phyloP scores from a whole-genome alignment of 495 filamentous ascomycete species.

The Hypoxylon lienhwacheense region DNA sequence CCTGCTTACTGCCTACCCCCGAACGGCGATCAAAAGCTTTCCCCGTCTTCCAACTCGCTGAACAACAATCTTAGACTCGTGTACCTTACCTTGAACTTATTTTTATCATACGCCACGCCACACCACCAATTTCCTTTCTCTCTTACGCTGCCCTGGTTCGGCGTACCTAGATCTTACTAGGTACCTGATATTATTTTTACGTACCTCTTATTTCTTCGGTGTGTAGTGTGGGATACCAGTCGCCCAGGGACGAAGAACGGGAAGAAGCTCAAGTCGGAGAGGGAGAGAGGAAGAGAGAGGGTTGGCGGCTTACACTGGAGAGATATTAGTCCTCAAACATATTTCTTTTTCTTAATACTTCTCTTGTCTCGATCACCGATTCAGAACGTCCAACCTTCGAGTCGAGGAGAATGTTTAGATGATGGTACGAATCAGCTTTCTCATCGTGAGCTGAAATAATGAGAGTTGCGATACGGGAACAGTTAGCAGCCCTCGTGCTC shows the following conservation, averaged over 20 bases:
- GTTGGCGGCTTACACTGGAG: no score
- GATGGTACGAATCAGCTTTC: conserved; percentile 25
- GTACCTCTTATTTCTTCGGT: no score
- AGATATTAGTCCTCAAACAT: no score
- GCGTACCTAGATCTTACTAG: conserved; percentile 22
- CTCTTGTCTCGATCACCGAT: conserved; percentile 8
- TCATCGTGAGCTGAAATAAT: conserved; percentile 56
- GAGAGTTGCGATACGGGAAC: conserved; percentile 81
- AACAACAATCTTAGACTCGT: background rate
- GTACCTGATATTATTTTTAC: no score
- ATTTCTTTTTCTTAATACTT: no score
- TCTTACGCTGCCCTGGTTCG: conserved; percentile 22
- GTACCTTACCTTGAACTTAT: conserved; percentile 1
- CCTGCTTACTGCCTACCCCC: no score
- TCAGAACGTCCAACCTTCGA: conserved; percentile 1
- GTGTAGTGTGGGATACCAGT: conserved; percentile 17
- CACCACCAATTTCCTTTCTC: conserved; percentile 12
- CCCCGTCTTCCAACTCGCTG: background rate
- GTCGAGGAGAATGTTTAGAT: conserved; percentile 27
- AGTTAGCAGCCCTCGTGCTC: conserved; percentile 74
- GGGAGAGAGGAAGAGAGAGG: no score
- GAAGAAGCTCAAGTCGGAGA: no score
- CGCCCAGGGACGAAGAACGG: conserved; percentile 3
- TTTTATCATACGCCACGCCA: conserved; percentile 1
- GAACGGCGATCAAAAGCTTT: conserved; percentile 21